Conservation (phyloP, 225 moss, liverwort and hornwort genomes). For the Bryoerythrophyllum caledonicum region DNA sequence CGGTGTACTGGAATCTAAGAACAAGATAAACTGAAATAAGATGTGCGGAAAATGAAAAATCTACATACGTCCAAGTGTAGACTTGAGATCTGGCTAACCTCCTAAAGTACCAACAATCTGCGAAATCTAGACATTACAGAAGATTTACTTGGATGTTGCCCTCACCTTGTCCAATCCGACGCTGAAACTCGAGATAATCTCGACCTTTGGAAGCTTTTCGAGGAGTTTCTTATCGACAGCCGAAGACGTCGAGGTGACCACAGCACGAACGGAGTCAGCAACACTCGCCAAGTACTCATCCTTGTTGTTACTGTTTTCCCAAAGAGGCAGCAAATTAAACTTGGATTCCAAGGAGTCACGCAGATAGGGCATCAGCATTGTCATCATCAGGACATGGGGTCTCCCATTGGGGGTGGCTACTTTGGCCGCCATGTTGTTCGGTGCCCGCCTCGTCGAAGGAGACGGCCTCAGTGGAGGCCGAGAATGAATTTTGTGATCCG, state of each 20-base stretch:
- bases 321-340: conserved; percentile 50
- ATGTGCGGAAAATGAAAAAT: background rate
- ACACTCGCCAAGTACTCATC: conserved; percentile 55
- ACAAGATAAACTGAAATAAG: background rate
- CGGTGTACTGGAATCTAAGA: background rate
- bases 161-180: conserved; percentile 77
- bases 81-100: conserved; percentile 1
- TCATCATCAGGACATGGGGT: conserved; percentile 56
- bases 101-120: background rate
- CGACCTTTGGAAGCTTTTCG: conserved; percentile 70
- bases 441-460: conserved; percentile 13
- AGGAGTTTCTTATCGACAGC: conserved; percentile 50
- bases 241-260: conserved; percentile 32
- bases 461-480: conserved; percentile 13
- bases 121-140: background rate
- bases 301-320: conserved; percentile 58
- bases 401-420: conserved; percentile 33
- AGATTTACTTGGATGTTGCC: background rate
- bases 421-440: conserved; percentile 44
- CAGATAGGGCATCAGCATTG: conserved; percentile 42
- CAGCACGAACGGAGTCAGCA: conserved; percentile 55
- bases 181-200: conserved; percentile 62
- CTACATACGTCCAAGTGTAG: background rate
- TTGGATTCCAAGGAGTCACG: conserved; percentile 55
- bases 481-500: conserved; percentile 14